Percentiles rank a stretch among this genome's conserved stretches.
Evolutionary conservation across 2,329 filamentous ascomycete genomes (phyloP).

Genomic region (Calonectria pseudoreteaudii): DNA sequence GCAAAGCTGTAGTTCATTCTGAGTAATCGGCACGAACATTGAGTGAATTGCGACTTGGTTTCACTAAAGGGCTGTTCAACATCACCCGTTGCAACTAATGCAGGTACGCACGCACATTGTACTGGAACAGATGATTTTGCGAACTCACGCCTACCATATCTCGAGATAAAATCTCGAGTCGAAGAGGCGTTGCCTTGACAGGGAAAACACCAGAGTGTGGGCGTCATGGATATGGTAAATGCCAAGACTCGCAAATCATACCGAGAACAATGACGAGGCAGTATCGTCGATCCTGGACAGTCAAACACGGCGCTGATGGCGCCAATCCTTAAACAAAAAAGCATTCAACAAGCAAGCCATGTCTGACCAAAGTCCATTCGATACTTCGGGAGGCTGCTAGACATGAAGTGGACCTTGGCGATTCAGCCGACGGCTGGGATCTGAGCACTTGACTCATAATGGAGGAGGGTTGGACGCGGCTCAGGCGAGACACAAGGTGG

Average conservation of each 20-base stretch:
- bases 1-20: not conserved
- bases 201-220: not conserved
- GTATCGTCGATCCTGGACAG: not conserved
- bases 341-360: conserved; percentile 4
- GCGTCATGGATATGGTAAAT: not conserved
- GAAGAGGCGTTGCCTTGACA: not conserved
- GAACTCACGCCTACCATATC: not conserved
- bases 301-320: not conserved
- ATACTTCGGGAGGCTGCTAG: conserved; percentile 19
- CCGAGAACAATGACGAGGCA: not conserved
- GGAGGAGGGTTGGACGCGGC: not conserved
- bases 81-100: not conserved
- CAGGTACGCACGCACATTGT: not conserved
- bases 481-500: conserved; percentile 31
- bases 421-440: conserved; percentile 1
- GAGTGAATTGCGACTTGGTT: not conserved
- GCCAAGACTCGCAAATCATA: not conserved
- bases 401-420: conserved; percentile 6
- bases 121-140: not conserved
- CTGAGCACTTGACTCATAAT: conserved; percentile 2
- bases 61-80: not conserved
- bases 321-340: not conserved
- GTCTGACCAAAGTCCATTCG: not conserved
- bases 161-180: not conserved
- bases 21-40: not conserved